These are phyloP conservation scores for Daldinia caldariorum DNA, from an alignment of 495 filamentous ascomycete species.

Conservation along the genomic window DNA sequence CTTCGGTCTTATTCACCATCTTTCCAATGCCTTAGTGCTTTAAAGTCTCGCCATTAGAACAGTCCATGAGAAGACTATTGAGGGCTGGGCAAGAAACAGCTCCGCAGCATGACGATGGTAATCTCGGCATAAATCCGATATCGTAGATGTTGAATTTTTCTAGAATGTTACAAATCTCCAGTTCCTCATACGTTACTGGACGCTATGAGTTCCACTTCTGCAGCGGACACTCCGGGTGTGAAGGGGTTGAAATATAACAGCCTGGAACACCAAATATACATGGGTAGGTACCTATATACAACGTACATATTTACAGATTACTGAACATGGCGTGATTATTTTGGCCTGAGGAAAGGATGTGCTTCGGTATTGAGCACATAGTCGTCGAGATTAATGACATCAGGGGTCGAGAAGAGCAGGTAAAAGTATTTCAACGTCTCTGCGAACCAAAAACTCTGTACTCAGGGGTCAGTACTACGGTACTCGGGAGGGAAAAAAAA, in stretches of 20 bases:
- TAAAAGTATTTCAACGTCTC: constrained; percentile 89
- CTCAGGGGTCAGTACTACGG: constrained; percentile 38
- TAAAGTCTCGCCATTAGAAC: constrained; percentile 12
- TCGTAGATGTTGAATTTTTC: background rate
- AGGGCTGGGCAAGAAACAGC: background rate
- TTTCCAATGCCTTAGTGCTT: background rate
- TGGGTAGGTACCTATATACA: too few species aligned
- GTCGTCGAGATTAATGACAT: constrained; percentile 75
- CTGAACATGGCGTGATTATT: constrained; percentile 3
- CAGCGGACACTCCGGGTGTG: background rate
- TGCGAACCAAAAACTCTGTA: constrained; percentile 69
- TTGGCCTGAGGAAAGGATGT: constrained; percentile 58
- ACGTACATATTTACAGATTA: background rate
- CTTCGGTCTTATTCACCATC: constrained; percentile 24
- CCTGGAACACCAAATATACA: background rate
- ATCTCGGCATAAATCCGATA: background rate
- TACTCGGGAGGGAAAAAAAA: too few species aligned
- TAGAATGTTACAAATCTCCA: background rate
- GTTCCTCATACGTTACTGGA: background rate
- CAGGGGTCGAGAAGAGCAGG: constrained; percentile 74
- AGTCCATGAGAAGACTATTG: background rate
- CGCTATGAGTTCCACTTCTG: background rate
- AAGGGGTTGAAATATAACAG: background rate
- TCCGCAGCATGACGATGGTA: background rate
- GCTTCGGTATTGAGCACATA: constrained; percentile 73